Conservation (phyloP, 768 basidiomycete species). For the Coprinopsis sp. region DNA sequence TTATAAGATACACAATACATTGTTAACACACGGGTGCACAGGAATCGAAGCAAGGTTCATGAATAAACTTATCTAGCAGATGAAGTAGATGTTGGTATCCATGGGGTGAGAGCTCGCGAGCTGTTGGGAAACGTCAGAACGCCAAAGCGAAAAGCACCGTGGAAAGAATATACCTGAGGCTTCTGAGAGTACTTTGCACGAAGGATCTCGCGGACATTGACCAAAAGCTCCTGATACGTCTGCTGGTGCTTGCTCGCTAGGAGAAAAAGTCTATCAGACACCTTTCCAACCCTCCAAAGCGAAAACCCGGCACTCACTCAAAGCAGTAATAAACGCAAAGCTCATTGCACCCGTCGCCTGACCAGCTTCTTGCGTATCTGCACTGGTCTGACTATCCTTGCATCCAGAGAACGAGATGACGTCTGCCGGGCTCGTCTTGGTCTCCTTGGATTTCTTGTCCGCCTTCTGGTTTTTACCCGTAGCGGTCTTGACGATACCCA, state of each 20-base stretch:
- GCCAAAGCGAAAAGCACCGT: constrained; percentile 6
- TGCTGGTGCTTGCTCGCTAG: constrained; percentile 37
- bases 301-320: constrained; percentile 41
- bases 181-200: constrained; percentile 39
- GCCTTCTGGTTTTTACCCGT: constrained; percentile 64
- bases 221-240: constrained; percentile 41
- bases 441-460: constrained; percentile 51
- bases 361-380: constrained; percentile 65
- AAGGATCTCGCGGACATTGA: constrained; percentile 35
- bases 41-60: neutral
- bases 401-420: constrained; percentile 86
- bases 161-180: constrained; percentile 27
- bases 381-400: constrained; percentile 79
- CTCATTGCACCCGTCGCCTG: constrained; percentile 77
- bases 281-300: neutral
- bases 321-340: constrained; percentile 57
- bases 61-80: constrained; percentile 21
- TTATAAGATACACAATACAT: neutral
- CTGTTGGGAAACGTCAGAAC: constrained; percentile 26
- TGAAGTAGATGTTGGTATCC: constrained; percentile 28
- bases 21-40: neutral
- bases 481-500: constrained; percentile 70
- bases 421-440: constrained; percentile 79
- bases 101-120: constrained; percentile 34
- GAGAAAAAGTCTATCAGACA: neutral